phyloP scores from a whole-genome alignment of 2,329 filamentous ascomycete species.

The Neospermospora avenae region DNA sequence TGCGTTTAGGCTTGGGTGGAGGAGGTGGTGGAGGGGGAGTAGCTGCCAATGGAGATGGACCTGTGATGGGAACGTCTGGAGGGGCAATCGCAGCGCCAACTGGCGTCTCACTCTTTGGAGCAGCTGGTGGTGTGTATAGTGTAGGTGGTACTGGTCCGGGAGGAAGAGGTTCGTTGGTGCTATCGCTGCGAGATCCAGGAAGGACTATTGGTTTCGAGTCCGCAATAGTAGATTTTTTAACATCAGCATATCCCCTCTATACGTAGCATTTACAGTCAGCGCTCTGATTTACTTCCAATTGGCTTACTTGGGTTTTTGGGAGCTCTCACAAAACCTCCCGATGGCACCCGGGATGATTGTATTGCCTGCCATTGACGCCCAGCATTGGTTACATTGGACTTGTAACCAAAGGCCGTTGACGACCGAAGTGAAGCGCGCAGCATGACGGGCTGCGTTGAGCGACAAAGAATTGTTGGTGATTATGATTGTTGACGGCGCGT shows the following conservation, averaged over 20 bases:
- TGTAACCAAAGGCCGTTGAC: slow-evolving; percentile 56
- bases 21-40: slow-evolving; percentile 39
- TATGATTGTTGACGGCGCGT: slow-evolving; percentile 23
- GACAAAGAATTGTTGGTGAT: slow-evolving; percentile 25
- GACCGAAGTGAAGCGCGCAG: slow-evolving; percentile 67
- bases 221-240: slow-evolving; percentile 48
- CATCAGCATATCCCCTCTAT: slow-evolving; percentile 56
- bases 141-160: slow-evolving; percentile 29
- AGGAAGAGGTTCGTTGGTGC: slow-evolving; percentile 38
- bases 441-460: slow-evolving; percentile 53
- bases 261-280: slow-evolving; percentile 23
- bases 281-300: slow-evolving; percentile 13
- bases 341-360: slow-evolving; percentile 38
- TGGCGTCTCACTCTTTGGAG: slow-evolving; percentile 29
- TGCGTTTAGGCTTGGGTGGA: slow-evolving; percentile 51
- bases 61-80: slow-evolving; percentile 45
- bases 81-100: slow-evolving; percentile 45
- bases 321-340: slow-evolving; percentile 37
- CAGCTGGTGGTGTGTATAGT: slow-evolving; percentile 12
- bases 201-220: slow-evolving; percentile 49
- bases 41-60: slow-evolving; percentile 37
- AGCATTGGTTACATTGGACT: slow-evolving; percentile 49
- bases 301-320: slow-evolving; percentile 7
- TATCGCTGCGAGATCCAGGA: slow-evolving; percentile 44
- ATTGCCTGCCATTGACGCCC: slow-evolving; percentile 57